phyloP scores from a whole-genome alignment of 2,329 filamentous ascomycete species.

The Lasiodiplodia gonubiensis region DNA sequence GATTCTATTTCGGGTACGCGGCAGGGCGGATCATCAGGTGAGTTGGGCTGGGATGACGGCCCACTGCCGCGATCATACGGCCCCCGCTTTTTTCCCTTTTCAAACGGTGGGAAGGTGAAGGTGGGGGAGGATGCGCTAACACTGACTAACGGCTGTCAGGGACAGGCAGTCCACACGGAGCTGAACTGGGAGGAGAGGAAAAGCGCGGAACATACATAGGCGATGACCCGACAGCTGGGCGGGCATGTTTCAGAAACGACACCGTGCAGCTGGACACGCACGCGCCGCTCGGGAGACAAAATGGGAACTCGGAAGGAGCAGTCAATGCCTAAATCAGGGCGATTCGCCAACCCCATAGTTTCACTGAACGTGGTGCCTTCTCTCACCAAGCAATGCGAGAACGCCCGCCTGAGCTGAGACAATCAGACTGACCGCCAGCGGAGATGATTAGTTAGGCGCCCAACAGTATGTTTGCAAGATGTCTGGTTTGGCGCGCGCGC shows the following conservation, averaged over 20 bases:
- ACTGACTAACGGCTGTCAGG: not conserved
- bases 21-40: not conserved
- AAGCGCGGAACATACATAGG: not conserved
- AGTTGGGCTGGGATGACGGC: not conserved
- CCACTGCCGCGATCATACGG: not conserved
- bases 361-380: too few species aligned
- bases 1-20: not conserved
- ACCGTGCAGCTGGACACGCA: not conserved
- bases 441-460: conserved; percentile 1
- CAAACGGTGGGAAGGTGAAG: not conserved
- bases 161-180: not conserved
- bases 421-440: not conserved
- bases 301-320: not conserved
- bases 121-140: not conserved
- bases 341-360: too few species aligned
- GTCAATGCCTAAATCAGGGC: too few species aligned
- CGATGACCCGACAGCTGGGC: not conserved
- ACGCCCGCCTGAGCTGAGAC: not conserved
- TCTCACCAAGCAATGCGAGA: not conserved
- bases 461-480: not conserved
- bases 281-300: not conserved
- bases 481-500: not conserved
- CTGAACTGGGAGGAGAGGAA: not conserved
- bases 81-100: not conserved
- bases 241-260: not conserved